Percentiles rank a stretch among this genome's conserved stretches.
These are phyloP conservation scores for Fusarium coffeatum DNA, from an alignment of 2,329 filamentous ascomycete genomes.

Conservation along the genomic window DNA sequence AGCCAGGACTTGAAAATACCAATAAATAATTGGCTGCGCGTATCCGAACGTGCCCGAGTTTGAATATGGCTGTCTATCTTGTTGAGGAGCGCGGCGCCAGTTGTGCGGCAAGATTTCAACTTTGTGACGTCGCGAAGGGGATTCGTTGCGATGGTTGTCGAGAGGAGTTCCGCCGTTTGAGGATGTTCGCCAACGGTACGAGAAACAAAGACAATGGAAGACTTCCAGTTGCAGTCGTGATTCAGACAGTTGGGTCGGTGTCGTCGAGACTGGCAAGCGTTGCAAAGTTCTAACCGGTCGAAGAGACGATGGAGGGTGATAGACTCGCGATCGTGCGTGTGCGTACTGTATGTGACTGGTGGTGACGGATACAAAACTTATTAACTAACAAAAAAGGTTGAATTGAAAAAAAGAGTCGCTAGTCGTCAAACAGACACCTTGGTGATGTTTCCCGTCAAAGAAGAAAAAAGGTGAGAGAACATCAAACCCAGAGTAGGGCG, in stretches of 20 bases:
- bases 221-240: conserved; percentile 23
- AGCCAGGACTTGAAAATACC: conserved; percentile 18
- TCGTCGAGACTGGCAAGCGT: conserved; percentile 18
- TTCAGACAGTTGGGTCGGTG: conserved; percentile 37
- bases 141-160: conserved; percentile 5
- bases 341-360: conserved; percentile 11
- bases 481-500: conserved; percentile 40
- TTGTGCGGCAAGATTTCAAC: conserved; percentile 20
- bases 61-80: neutral
- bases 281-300: neutral
- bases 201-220: conserved; percentile 16
- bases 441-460: conserved; percentile 5
- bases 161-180: conserved; percentile 25
- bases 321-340: conserved; percentile 12
- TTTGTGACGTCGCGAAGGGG: conserved; percentile 19
- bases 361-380: neutral
- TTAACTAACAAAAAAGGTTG: conserved; percentile 2
- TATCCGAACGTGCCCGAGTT: conserved; percentile 16
- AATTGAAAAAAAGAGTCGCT: conserved; percentile 22
- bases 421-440: conserved; percentile 20
- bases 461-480: conserved; percentile 27
- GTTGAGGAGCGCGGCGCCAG: conserved; percentile 22
- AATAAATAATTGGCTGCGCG: conserved; percentile 26
- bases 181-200: conserved; percentile 9
- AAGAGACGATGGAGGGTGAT: neutral